Evolutionary conservation across 306 rosid genomes (phyloP).

Genomic region (Comarum palustre): DNA sequence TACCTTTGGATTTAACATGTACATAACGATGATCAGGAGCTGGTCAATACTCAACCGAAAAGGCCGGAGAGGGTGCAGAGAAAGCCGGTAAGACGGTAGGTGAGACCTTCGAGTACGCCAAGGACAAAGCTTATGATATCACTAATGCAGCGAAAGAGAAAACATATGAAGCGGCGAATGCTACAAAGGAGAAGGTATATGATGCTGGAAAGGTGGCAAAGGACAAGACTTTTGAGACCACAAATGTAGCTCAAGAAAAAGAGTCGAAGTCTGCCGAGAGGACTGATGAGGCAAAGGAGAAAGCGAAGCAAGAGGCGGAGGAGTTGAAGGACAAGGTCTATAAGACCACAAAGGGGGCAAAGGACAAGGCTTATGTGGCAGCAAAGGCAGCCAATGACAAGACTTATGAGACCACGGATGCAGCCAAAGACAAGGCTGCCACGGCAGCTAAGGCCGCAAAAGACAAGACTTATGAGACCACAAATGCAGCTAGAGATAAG

Average conservation of each 20-base stretch:
- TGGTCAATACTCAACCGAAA: constrained; percentile 41
- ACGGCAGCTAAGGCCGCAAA: too few species aligned
- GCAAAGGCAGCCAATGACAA: too few species aligned
- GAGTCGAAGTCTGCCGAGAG: neutral
- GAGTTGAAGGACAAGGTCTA: neutral
- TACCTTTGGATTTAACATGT: neutral
- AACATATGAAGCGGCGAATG: neutral
- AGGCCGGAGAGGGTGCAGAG: constrained; percentile 32
- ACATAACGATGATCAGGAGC: constrained; percentile 32
- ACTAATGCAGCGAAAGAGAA: neutral
- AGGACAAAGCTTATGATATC: neutral
- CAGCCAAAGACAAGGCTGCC: too few species aligned
- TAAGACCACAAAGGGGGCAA: neutral
- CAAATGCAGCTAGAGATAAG: too few species aligned
- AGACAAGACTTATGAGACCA: too few species aligned
- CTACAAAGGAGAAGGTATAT: constrained; percentile 35
- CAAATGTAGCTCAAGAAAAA: neutral
- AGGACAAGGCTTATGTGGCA: constrained; percentile 4
- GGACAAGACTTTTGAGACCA: constrained; percentile 19
- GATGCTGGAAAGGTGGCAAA: constrained; percentile 32
- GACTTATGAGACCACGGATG: too few species aligned
- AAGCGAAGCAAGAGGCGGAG: constrained; percentile 19
- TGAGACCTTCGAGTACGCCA: constrained; percentile 9
- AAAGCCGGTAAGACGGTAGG: neutral
- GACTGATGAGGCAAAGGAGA: neutral